Evolutionary conservation across 345 rosid genomes (phyloP).

Genomic region (Turnera subulata): DNA sequence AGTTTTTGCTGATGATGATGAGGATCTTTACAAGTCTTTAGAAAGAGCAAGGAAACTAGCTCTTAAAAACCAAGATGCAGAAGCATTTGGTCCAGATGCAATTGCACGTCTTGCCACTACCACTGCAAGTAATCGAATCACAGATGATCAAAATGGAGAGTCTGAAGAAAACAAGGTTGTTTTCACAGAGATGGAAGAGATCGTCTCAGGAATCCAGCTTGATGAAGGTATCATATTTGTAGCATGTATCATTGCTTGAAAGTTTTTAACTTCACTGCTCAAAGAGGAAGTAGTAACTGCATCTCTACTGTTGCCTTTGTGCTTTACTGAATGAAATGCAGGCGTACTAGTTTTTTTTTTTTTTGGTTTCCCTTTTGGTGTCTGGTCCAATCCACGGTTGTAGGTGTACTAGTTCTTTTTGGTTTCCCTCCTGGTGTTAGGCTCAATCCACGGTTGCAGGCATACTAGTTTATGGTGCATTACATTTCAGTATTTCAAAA

Average conservation of each 20-base stretch:
- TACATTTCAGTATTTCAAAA: no score
- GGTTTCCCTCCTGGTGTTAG: no score
- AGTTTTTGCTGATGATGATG: conserved; percentile 68
- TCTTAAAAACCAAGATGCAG: conserved; percentile 59
- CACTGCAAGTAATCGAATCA: conserved; percentile 32
- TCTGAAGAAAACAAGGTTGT: conserved; percentile 75
- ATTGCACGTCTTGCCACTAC: conserved; percentile 62
- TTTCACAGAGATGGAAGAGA: conserved; percentile 90
- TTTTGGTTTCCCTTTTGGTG: no score
- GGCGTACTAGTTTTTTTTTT: no score
- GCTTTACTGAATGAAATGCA: no score
- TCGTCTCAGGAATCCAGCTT: conserved; percentile 86
- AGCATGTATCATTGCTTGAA: neutral
- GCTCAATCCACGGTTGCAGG: no score
- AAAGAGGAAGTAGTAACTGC: neutral
- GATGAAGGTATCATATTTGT: conserved; percentile 53
- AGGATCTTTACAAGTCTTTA: conserved; percentile 70
- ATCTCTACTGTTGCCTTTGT: neutral
- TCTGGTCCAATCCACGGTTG: no score
- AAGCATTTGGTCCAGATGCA: conserved; percentile 64
- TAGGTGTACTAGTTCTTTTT: no score
- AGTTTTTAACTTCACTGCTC: neutral
- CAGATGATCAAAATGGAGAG: conserved; percentile 56
- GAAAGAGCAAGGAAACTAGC: conserved; percentile 83
- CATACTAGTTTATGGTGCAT: no score